Evolutionary conservation across 345 rosid genomes (phyloP).

Genomic region (Ceriops zippeliana): DNA sequence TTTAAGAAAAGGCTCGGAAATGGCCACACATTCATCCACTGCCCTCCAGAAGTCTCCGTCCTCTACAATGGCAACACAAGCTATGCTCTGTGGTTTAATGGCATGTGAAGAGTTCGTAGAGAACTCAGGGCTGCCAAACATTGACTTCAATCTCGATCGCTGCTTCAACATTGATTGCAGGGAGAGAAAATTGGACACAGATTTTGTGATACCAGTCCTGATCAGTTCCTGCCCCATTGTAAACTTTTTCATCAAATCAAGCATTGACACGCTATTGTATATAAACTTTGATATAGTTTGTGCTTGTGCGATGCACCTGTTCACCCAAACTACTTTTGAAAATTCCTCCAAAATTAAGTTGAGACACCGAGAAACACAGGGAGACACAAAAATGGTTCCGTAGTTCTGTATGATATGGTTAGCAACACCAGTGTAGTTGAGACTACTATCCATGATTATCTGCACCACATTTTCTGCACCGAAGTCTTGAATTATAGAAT

Average conservation of each 20-base stretch:
- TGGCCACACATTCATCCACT: slow-evolving; percentile 77
- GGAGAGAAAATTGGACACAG: slow-evolving; percentile 65
- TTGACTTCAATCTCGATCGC: slow-evolving; percentile 56
- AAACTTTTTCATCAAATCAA: slow-evolving; percentile 70
- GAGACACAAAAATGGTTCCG: slow-evolving; percentile 71
- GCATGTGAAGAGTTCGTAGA: slow-evolving; percentile 47
- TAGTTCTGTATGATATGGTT: slow-evolving; percentile 71
- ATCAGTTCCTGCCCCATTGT: slow-evolving; percentile 71
- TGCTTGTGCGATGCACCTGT: slow-evolving; percentile 66
- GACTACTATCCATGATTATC: slow-evolving; percentile 64
- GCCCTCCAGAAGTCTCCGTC: slow-evolving; percentile 83
- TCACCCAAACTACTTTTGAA: slow-evolving; percentile 87
- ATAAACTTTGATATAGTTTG: slow-evolving; percentile 64
- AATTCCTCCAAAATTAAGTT: slow-evolving; percentile 77
- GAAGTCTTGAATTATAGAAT: slow-evolving; percentile 68
- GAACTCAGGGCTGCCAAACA: slow-evolving; percentile 73
- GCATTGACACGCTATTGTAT: slow-evolving; percentile 62
- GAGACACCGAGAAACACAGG: slow-evolving; percentile 85
- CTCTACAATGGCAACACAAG: slow-evolving; percentile 52
- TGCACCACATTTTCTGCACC: slow-evolving; percentile 82
- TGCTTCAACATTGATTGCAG: slow-evolving; percentile 76
- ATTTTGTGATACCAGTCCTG: slow-evolving; percentile 67
- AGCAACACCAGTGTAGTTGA: slow-evolving; percentile 62
- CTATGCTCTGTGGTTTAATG: slow-evolving; percentile 57
- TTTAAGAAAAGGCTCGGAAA: slow-evolving; percentile 78